Evolutionary conservation across 2,329 filamentous ascomycete genomes (phyloP), one percentile per base, ranked within the genome.

Genomic region (Myriosclerotinia scirpicola): DNA sequence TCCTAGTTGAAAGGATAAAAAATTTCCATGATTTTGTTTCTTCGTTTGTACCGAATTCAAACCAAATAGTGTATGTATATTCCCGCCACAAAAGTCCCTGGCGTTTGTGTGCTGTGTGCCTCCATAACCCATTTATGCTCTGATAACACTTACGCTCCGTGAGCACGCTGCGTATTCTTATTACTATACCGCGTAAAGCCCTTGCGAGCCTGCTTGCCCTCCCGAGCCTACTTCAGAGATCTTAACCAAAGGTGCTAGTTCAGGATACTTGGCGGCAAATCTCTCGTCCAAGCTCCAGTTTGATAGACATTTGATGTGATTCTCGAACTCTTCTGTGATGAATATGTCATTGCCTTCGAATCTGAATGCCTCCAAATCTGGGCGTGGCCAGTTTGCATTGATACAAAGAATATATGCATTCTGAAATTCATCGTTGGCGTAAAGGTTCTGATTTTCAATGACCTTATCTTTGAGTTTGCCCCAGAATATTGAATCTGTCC

Each of bases 341-440:
- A 46, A 68, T 22, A 72, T 64, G 42, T 74, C 73, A 11, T 68
- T 67, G 7, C 68, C 71, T 34, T 71, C 71, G 58, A 69, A 68
- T 5, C 64, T 54, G 7, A 74, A 59, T 3, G 69, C 58, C 42
- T 74, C 71, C 15, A 67, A 20, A 2, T 73, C 68, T 36, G 68
- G 55, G 34, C 69, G 72, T 11, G 75, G 73, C 79, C 77, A 80
- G 54, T 79, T 77, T 55, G 76, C 69, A 60, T 75, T 76, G 56
- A 80, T 64, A 64, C 73, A 76, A 48, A 71, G 69, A 54, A 71
- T 75, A 69, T 79, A 80, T 50, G 77, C 56, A 64, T 73, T 72
- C 52, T 74, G 73, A 54, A 80, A 80, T 61, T 80, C 77, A 3
- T 75, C 73, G 9, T 76, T 80, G 52, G 74, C 76, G 65, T 80